Evolutionary conservation across 371 early-diverging fungal genomes (phyloP).

Genomic region (Rhizomucor pusillus): DNA sequence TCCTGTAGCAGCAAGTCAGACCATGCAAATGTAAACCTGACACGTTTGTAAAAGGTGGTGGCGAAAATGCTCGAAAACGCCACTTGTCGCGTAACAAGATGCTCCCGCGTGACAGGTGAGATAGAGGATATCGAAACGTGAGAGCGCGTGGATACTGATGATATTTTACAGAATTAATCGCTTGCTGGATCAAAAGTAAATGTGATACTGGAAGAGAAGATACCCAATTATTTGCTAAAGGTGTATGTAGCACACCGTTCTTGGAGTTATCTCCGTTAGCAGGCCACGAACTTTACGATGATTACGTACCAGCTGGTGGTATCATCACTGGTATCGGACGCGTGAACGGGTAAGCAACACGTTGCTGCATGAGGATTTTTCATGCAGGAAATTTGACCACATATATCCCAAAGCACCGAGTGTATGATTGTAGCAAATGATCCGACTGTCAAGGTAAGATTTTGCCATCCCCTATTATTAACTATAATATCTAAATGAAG

Average conservation of each 20-base stretch:
- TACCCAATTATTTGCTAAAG: not conserved
- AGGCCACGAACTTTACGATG: constrained; percentile 87
- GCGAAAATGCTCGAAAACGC: constrained; percentile 82
- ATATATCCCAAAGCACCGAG: constrained; percentile 59
- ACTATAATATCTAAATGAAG: not conserved
- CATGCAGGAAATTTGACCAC: not conserved
- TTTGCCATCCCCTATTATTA: not conserved
- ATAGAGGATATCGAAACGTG: not conserved
- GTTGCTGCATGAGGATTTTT: not conserved
- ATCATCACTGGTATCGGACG: constrained; percentile 97
- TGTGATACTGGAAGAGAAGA: not conserved
- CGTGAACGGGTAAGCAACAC: constrained; percentile 73
- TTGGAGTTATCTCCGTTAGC: constrained; percentile 95
- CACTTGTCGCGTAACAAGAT: constrained; percentile 90
- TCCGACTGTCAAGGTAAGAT: constrained; percentile 75
- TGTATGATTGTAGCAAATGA: constrained; percentile 98
- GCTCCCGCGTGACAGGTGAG: constrained; percentile 89
- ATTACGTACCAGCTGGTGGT: constrained; percentile 90
- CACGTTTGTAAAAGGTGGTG: constrained; percentile 75
- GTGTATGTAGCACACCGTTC: constrained; percentile 75
- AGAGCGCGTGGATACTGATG: constrained; percentile 7
- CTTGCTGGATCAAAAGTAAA: constrained; percentile 83
- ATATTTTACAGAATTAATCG: constrained; percentile 64
- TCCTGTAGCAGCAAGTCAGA: not conserved
- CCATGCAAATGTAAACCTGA: not conserved